These are phyloP conservation scores for Xanthoparmelia taractica DNA, from an alignment of 495 filamentous ascomycete genomes.

Conservation along the genomic window DNA sequence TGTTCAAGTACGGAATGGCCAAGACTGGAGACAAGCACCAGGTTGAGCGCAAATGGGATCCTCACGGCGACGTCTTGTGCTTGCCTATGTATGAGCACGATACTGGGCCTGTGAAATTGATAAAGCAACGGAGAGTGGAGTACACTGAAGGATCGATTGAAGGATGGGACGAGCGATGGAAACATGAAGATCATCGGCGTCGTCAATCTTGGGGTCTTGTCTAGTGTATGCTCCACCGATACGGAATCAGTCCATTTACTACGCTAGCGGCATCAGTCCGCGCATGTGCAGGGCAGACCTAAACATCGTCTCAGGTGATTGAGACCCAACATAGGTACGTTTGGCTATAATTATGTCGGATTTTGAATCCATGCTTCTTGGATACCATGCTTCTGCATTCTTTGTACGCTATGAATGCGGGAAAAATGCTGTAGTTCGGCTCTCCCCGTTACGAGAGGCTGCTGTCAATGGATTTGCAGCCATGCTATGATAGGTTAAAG, in stretches of 20 bases:
- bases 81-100: slow-evolving; percentile 21
- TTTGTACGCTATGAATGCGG: too few relatives aligned
- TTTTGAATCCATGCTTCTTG: background rate
- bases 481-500: too few relatives aligned
- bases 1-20: slow-evolving; percentile 11
- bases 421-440: too few relatives aligned
- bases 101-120: slow-evolving; percentile 8
- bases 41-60: slow-evolving; percentile 19
- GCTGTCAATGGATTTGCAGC: too few relatives aligned
- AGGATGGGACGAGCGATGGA: slow-evolving; percentile 24
- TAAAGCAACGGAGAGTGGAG: slow-evolving; percentile 20
- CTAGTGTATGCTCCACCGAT: background rate
- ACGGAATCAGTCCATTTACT: background rate
- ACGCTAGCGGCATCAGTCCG: background rate
- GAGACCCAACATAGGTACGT: background rate
- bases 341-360: background rate
- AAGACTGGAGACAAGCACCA: slow-evolving; percentile 4
- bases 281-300: background rate
- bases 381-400: background rate
- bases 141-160: slow-evolving; percentile 12
- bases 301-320: background rate
- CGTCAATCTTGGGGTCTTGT: background rate
- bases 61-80: slow-evolving; percentile 12
- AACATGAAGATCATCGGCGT: background rate
- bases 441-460: too few relatives aligned